Evolutionary conservation across 2,329 filamentous ascomycete species (phyloP).

Genomic region (Botrytis galanthina): DNA sequence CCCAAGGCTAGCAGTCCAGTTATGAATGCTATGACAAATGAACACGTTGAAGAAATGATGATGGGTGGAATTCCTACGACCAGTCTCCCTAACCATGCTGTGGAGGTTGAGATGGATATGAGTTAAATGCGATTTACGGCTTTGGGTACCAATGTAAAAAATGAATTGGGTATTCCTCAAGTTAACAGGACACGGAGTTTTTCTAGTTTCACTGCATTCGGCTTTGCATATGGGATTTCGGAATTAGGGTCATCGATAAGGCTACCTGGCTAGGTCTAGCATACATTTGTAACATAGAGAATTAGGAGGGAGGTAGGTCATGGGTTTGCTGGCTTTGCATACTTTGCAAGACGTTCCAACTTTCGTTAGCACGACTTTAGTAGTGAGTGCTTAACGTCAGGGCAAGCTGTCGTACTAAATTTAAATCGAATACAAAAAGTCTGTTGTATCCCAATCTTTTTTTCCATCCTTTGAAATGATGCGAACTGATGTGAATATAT

Average conservation of each 20-base stretch:
- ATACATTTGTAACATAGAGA: constrained; percentile 25
- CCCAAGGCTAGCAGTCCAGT: constrained; percentile 37
- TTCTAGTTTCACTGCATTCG: constrained; percentile 20
- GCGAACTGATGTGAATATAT: neutral
- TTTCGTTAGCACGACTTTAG: constrained; percentile 10
- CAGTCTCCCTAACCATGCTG: constrained; percentile 15
- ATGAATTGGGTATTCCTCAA: constrained; percentile 14
- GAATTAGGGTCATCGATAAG: constrained; percentile 17
- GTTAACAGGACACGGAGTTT: constrained; percentile 23
- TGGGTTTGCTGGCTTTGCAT: constrained; percentile 14
- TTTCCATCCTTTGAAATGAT: neutral
- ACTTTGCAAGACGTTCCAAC: constrained; percentile 11
- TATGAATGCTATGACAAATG: constrained; percentile 23
- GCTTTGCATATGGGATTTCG: constrained; percentile 22
- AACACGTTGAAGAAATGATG: constrained; percentile 21
- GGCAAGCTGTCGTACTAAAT: neutral
- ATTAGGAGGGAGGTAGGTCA: constrained; percentile 17
- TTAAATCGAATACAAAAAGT: constrained; percentile 2
- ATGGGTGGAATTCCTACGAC: constrained; percentile 26
- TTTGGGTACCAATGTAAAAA: constrained; percentile 20
- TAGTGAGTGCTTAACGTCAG: neutral
- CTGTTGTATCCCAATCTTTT: neutral
- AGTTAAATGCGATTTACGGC: constrained; percentile 36
- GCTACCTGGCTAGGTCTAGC: constrained; percentile 21
- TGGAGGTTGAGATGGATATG: constrained; percentile 46